A percentile compares a stretch with the other conserved stretches of the same genome.
Evolutionary conservation across 345 rosid genomes (phyloP).

Genomic region (Excoecaria agallocha): DNA sequence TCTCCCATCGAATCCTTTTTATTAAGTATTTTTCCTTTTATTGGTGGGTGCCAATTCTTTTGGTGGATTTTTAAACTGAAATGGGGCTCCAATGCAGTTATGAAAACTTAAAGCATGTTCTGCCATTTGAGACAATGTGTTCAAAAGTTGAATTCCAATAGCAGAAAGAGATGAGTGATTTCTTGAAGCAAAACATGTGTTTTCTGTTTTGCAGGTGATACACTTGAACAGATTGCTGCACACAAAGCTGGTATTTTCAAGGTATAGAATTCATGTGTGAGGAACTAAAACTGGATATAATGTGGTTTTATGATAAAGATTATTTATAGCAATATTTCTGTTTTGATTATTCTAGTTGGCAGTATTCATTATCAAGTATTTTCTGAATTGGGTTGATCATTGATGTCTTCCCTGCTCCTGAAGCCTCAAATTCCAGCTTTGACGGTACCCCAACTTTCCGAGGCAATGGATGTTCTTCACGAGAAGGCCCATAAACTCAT

Average conservation of each 20-base stretch:
- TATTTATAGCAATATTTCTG: slow-evolving; percentile 22
- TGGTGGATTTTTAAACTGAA: neutral
- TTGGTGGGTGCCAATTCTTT: slow-evolving; percentile 1
- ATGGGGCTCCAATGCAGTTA: neutral
- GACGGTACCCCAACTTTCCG: slow-evolving; percentile 69
- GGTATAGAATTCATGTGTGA: slow-evolving; percentile 44
- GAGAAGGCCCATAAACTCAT: slow-evolving; percentile 46
- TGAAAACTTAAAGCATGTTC: neutral
- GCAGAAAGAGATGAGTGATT: slow-evolving; percentile 3
- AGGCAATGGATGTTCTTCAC: slow-evolving; percentile 77
- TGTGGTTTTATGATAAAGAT: slow-evolving; percentile 13
- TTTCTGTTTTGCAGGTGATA: slow-evolving; percentile 53
- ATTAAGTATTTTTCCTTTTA: slow-evolving; percentile 3
- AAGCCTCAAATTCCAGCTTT: slow-evolving; percentile 89
- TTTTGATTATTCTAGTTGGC: slow-evolving; percentile 28
- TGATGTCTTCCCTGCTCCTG: slow-evolving; percentile 55
- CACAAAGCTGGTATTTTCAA: slow-evolving; percentile 95
- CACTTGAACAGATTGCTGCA: slow-evolving; percentile 65
- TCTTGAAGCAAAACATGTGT: slow-evolving; percentile 14
- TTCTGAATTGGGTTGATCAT: slow-evolving; percentile 51
- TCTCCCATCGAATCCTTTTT: slow-evolving; percentile 6
- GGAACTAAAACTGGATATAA: slow-evolving; percentile 19
- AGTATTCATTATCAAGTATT: slow-evolving; percentile 37
- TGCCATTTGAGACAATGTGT: neutral
- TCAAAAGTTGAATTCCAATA: slow-evolving; percentile 4